Conservation (phyloP, 1,284 basidiomycete genomes). For the Moesziomyces aphidis region DNA sequence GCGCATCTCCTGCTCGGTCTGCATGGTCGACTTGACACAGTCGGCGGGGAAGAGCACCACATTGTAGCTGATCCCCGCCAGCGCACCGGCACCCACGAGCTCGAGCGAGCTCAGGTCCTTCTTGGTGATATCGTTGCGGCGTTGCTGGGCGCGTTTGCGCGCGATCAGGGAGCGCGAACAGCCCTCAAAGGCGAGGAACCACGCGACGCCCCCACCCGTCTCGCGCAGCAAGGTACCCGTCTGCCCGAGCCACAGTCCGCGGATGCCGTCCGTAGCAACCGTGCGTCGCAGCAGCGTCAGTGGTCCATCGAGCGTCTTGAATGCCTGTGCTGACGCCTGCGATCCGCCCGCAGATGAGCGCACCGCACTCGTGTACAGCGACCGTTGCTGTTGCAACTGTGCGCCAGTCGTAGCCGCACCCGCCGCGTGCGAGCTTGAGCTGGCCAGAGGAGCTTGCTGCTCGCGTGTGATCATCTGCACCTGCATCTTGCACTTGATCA, state of each 20-base stretch:
- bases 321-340: slow-evolving; percentile 4
- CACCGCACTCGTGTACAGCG: slow-evolving; percentile 25
- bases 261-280: slow-evolving; percentile 76
- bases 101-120: slow-evolving; percentile 79
- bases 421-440: slow-evolving; percentile 27
- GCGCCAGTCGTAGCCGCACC: slow-evolving; percentile 39
- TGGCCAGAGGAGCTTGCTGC: slow-evolving; percentile 52
- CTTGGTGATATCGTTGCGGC: slow-evolving; percentile 63
- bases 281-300: slow-evolving; percentile 77
- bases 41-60: slow-evolving; percentile 75
- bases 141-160: slow-evolving; percentile 48
- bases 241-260: slow-evolving; percentile 88
- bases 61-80: slow-evolving; percentile 88
- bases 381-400: slow-evolving; percentile 32
- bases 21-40: slow-evolving; percentile 92
- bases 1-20: slow-evolving; percentile 89
- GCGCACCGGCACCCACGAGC: slow-evolving; percentile 85
- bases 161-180: slow-evolving; percentile 51
- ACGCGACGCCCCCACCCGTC: slow-evolving; percentile 85
- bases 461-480: slow-evolving; percentile 81
- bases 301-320: slow-evolving; percentile 74
- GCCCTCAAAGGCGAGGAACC: slow-evolving; percentile 86
- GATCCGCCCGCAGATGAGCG: slow-evolving; percentile 4
- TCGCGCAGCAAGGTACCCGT: slow-evolving; percentile 83
- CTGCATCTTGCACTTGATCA: slow-evolving; percentile 95